phyloP scores from a whole-genome alignment of 2,329 filamentous ascomycete species.

The Colletotrichum tofieldiae region DNA sequence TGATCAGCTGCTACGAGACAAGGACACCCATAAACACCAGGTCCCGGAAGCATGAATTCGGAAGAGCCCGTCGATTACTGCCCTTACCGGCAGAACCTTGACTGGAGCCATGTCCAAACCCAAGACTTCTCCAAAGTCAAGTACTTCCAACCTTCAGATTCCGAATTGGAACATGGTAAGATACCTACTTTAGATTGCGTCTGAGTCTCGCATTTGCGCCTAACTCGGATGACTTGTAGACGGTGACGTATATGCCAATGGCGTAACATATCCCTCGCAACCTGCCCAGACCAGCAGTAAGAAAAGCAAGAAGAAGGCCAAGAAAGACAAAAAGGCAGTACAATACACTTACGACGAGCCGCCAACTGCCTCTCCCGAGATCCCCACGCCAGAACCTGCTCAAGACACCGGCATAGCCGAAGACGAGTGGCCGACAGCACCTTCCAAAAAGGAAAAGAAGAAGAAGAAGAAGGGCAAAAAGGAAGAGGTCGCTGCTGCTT shows the following conservation, averaged over 20 bases:
- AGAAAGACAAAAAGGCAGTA: conserved; percentile 40
- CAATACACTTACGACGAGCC: conserved; percentile 21
- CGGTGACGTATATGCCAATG: conserved; percentile 37
- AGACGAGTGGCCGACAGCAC: conserved; percentile 36
- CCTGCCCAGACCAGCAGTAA: conserved; percentile 28
- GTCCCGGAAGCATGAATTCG: conserved; percentile 59
- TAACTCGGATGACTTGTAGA: conserved; percentile 19
- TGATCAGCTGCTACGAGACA: conserved; percentile 36
- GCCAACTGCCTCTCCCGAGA: conserved; percentile 2
- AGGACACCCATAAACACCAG: conserved; percentile 34
- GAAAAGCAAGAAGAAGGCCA: conserved; percentile 45
- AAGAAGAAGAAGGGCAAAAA: conserved; percentile 39
- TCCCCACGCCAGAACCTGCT: conserved; percentile 21
- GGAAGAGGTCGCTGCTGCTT: conserved; percentile 9
- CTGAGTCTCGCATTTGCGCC: not conserved
- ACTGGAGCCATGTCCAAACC: conserved; percentile 57
- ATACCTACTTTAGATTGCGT: not conserved
- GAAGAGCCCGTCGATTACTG: conserved; percentile 56
- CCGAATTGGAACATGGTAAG: conserved; percentile 50
- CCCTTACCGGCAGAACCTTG: conserved; percentile 57
- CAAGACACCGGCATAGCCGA: conserved; percentile 21
- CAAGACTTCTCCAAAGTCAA: conserved; percentile 62
- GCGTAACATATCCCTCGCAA: conserved; percentile 32
- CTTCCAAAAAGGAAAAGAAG: conserved; percentile 42
- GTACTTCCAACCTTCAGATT: conserved; percentile 57